Evolutionary conservation across 768 basidiomycete species (phyloP).

Genomic region (Rhizopogon rudus): DNA sequence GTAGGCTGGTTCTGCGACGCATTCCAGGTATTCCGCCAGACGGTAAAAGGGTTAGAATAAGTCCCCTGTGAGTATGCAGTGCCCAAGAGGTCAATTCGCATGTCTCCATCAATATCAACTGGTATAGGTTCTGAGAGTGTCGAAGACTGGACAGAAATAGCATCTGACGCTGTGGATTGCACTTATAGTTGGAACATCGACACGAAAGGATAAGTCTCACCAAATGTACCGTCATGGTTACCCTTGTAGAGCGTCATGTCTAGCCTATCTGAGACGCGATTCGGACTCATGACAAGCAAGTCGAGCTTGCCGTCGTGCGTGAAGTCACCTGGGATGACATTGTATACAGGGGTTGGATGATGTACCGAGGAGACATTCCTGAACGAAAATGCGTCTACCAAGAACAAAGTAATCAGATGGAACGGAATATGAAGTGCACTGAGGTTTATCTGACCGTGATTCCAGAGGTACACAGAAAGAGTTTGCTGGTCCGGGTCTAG

Average conservation of each 20-base stretch:
- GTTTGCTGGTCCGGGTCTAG: constrained; percentile 73
- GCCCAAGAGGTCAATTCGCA: constrained; percentile 86
- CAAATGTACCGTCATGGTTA: constrained; percentile 55
- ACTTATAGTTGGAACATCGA: neutral
- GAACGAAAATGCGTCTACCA: constrained; percentile 57
- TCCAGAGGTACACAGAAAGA: constrained; percentile 77
- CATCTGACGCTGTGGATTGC: constrained; percentile 19
- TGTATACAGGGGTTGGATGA: constrained; percentile 57
- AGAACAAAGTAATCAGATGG: constrained; percentile 4
- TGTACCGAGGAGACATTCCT: constrained; percentile 44
- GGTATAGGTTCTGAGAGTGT: constrained; percentile 76
- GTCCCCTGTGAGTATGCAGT: constrained; percentile 38
- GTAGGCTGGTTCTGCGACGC: constrained; percentile 43
- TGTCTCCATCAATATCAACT: constrained; percentile 82
- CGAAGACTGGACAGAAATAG: constrained; percentile 58
- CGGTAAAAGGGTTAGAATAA: constrained; percentile 39
- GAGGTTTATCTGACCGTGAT: constrained; percentile 50
- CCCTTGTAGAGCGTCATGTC: constrained; percentile 72
- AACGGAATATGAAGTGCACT: neutral
- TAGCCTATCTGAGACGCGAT: constrained; percentile 39
- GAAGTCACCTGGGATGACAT: constrained; percentile 91
- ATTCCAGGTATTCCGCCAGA: constrained; percentile 85
- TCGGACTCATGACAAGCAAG: constrained; percentile 79
- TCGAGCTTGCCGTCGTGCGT: constrained; percentile 91
- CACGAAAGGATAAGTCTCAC: constrained; percentile 34